These are phyloP conservation scores for Pichia sp. DNA, from an alignment of 1,139 yeast species.

Conservation along the genomic window DNA sequence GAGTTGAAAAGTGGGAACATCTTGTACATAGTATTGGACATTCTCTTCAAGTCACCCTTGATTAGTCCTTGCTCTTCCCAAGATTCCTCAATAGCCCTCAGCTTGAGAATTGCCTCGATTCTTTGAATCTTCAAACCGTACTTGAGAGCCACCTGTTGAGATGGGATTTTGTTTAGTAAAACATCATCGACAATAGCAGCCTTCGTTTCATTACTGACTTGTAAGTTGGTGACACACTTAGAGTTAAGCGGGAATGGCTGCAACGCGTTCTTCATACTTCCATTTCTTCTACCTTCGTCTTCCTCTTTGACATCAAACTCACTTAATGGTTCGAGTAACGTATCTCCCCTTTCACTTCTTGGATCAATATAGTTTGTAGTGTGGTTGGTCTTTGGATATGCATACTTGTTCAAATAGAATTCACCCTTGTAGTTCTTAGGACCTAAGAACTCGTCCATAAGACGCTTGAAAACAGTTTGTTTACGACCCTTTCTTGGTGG, in stretches of 20 bases:
- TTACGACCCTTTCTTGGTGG: conserved; percentile 37
- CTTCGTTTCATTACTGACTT: conserved; percentile 54
- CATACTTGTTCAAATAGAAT: conserved; percentile 69
- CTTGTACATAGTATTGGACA: conserved; percentile 57
- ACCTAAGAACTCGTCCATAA: conserved; percentile 60
- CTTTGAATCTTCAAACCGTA: conserved; percentile 79
- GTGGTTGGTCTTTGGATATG: conserved; percentile 64
- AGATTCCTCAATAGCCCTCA: conserved; percentile 55
- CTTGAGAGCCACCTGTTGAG: conserved; percentile 72
- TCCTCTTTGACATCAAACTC: conserved; percentile 13
- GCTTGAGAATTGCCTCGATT: conserved; percentile 74
- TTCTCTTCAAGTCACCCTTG: conserved; percentile 44
- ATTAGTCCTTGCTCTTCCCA: conserved; percentile 50
- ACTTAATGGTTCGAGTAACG: conserved; percentile 26
- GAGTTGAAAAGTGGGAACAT: conserved; percentile 73
- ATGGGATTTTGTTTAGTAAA: conserved; percentile 42
- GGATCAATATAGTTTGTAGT: conserved; percentile 70
- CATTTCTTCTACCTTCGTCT: conserved; percentile 13
- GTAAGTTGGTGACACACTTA: conserved; percentile 59
- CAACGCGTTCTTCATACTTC: conserved; percentile 28
- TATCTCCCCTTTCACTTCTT: conserved; percentile 38
- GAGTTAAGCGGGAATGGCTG: conserved; percentile 79
- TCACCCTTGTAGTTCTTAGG: conserved; percentile 82
- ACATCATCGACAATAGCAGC: conserved; percentile 52
- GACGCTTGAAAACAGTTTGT: conserved; percentile 31